Conservation (phyloP, 345 rosid genomes). For the Aethionema arabicum region DNA sequence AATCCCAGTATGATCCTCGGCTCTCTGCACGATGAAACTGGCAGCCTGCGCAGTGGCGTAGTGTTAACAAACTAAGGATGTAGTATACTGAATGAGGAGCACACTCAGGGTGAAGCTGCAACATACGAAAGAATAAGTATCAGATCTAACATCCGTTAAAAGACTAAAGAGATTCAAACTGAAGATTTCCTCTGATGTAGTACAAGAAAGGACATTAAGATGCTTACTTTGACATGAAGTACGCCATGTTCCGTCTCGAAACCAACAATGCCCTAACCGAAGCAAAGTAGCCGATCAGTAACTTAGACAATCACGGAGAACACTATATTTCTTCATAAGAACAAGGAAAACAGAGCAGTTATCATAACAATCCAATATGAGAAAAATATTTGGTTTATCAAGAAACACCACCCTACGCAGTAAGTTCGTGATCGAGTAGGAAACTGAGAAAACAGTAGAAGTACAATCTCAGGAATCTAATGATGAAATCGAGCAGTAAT, state of each 20-base stretch:
- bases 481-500: neutral
- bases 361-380: neutral
- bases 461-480: conserved; percentile 6
- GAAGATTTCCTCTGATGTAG: neutral
- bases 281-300: conserved; percentile 25
- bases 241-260: conserved; percentile 77
- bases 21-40: conserved; percentile 82
- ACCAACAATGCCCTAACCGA: conserved; percentile 72
- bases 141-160: neutral
- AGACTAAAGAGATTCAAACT: conserved; percentile 2
- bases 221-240: conserved; percentile 76
- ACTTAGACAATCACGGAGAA: neutral
- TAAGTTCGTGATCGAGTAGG: neutral
- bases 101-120: conserved; percentile 93
- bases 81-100: conserved; percentile 86
- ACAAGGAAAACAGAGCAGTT: neutral
- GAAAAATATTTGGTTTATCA: neutral
- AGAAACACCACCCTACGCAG: neutral
- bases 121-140: conserved; percentile 12
- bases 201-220: neutral
- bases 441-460: neutral
- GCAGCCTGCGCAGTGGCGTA: conserved; percentile 89
- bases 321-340: neutral
- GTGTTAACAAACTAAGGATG: conserved; percentile 71
- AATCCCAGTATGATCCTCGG: conserved; percentile 76